Evolutionary conservation across 176 grass and related monocot species (phyloP).

Genomic region (Neostapfia colusana): DNA sequence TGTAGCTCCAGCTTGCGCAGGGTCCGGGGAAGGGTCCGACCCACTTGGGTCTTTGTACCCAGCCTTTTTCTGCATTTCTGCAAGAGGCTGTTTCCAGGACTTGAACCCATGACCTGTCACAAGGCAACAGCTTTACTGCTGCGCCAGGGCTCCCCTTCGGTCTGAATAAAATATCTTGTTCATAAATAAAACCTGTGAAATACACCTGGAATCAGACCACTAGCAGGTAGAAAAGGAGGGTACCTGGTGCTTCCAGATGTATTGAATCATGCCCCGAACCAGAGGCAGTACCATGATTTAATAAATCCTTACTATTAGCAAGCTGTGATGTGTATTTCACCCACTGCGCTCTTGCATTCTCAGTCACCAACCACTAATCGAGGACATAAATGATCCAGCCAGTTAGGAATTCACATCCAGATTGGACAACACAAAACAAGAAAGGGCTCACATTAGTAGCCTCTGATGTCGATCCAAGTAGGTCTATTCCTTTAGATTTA

Average conservation of each 20-base stretch:
- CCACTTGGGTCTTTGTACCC: no score
- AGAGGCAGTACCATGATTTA: constrained; percentile 20
- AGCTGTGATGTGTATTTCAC: constrained; percentile 73
- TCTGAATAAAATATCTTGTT: background rate
- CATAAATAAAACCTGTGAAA: background rate
- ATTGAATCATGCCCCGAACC: constrained; percentile 45
- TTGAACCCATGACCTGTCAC: no score
- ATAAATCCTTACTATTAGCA: constrained; percentile 46
- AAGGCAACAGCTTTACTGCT: no score
- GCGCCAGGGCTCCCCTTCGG: no score
- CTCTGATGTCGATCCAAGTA: constrained; percentile 45
- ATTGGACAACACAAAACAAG: constrained; percentile 18
- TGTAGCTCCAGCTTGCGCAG: no score
- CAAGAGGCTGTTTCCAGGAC: no score
- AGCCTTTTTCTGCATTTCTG: no score
- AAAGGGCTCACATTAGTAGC: constrained; percentile 50
- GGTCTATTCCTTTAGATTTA: constrained; percentile 67
- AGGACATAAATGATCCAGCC: constrained; percentile 20
- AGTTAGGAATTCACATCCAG: constrained; percentile 6
- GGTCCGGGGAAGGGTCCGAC: no score
- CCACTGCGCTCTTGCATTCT: constrained; percentile 81
- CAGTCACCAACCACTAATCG: constrained; percentile 90
- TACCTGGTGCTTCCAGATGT: constrained; percentile 43
- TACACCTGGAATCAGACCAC: constrained; percentile 26
- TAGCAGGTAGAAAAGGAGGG: constrained; percentile 5